Base-by-base conservation (phyloP, 805 yeast species). In the Debaryomyces hansenii region DNA sequence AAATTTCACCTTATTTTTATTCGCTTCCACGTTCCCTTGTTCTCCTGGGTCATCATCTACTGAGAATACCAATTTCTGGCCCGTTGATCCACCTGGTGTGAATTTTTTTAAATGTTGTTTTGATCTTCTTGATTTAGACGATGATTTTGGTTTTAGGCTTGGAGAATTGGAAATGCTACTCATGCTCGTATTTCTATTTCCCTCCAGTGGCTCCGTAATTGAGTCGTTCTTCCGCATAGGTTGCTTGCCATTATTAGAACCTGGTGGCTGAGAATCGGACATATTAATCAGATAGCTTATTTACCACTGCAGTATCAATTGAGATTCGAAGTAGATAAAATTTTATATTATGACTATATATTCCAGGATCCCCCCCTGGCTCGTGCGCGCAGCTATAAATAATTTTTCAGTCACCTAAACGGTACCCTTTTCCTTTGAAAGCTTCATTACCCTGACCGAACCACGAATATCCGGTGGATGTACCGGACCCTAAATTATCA, bases 41-140 rank as follows among this genome's bases (percentile, higher is more conserved):
- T 88, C 96, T 51, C 80, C 79, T 37, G 86, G 80, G 56, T 85
- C 90, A 62, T 89, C 96, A 60, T 89, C 96, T 0, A 88, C 95
- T 31, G 90, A 83, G 60, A 84, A 89, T 0, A 86, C 70, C 39
- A 69, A 56, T 50, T 72, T 72, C 48, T 48, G 47, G 24, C 20
- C 44, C 20, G 37, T 51, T 44, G 33, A 24, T 20, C 21, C 40
- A 15, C 15, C 37, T 21, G 66, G 54, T 11, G 54, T 42, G 33
- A 55, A 41, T 20, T 73, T 55, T 45, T 66, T 67, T 28, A 69
- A 52, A 32, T 58, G 70, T 5, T 74, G 74, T 43, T 60, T 60
- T 27, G 63, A 57, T 48, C 61, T 64, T 39, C 48, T 46, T 11
- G 47, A 31, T 43, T 51, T 53, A 24, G 44, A 15, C 11, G 57